These are phyloP conservation scores for Curvularia hawaiiensis DNA, from an alignment of 2,329 filamentous ascomycete species.

Conservation along the genomic window DNA sequence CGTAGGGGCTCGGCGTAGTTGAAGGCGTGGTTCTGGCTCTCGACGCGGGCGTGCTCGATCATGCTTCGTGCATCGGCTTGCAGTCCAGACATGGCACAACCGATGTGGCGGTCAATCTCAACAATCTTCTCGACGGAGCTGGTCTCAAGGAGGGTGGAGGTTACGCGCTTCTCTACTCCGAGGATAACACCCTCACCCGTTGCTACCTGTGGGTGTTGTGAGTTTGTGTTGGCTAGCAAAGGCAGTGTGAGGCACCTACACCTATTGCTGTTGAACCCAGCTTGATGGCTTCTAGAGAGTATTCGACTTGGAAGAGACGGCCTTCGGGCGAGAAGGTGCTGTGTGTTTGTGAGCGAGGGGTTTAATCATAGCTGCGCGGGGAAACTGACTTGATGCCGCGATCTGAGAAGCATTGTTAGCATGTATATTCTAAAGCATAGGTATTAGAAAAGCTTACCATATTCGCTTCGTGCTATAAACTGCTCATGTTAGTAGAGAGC, in stretches of 20 bases:
- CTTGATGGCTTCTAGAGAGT: slow-evolving; percentile 99
- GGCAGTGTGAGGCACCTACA: slow-evolving; percentile 54
- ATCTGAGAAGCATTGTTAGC: slow-evolving; percentile 62
- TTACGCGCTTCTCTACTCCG: slow-evolving; percentile 98
- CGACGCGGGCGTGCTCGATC: slow-evolving; percentile 97
- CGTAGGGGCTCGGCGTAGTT: slow-evolving; percentile 95
- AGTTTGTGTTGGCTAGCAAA: slow-evolving; percentile 13
- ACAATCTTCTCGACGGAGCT: slow-evolving; percentile 99
- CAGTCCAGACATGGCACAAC: slow-evolving; percentile 97
- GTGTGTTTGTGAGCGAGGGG: slow-evolving; percentile 34
- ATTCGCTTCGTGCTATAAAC: slow-evolving; percentile 99
- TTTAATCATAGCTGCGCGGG: slow-evolving; percentile 16
- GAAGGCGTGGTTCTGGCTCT: slow-evolving; percentile 96
- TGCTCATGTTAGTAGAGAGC: slow-evolving; percentile 41
- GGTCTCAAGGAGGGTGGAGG: slow-evolving; percentile 94
- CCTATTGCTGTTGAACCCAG: slow-evolving; percentile 98
- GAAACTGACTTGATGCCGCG: slow-evolving; percentile 90
- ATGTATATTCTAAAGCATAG: slow-evolving; percentile 2
- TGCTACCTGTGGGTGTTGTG: slow-evolving; percentile 64
- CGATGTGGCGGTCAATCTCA: slow-evolving; percentile 98
- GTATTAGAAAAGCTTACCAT: slow-evolving; percentile 68
- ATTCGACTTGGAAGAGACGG: slow-evolving; percentile 99
- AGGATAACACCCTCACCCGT: slow-evolving; percentile 95
- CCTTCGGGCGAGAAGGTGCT: slow-evolving; percentile 99
- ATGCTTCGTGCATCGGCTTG: slow-evolving; percentile 98